Evolutionary conservation across 192 early-diverging fungal species (phyloP).

Genomic region (Linnemannia zychae): DNA sequence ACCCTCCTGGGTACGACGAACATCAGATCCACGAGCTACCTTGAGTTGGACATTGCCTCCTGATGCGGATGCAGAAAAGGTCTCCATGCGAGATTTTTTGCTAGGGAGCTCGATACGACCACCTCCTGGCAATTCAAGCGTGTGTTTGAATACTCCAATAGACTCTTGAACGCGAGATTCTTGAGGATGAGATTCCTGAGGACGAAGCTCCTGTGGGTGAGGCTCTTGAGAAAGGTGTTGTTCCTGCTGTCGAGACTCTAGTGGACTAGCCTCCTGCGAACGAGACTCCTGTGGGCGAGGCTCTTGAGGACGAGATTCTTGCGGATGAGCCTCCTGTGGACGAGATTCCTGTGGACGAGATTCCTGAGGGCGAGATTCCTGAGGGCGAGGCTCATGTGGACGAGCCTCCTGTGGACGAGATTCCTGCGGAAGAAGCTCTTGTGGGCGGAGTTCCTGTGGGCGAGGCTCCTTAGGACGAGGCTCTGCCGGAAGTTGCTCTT

Average conservation of each 20-base stretch:
- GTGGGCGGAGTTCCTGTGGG: too few species aligned
- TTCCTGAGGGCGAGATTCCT: too few species aligned
- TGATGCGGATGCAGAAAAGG: neutral
- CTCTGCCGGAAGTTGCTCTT: neutral
- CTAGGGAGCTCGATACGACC: neutral
- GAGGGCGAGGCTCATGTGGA: too few species aligned
- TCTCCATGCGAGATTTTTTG: neutral
- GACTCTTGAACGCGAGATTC: neutral
- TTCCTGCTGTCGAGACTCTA: neutral
- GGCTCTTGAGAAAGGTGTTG: neutral
- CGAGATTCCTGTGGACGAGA: too few species aligned
- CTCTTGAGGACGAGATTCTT: too few species aligned
- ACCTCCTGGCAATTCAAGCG: neutral
- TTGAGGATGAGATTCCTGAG: neutral
- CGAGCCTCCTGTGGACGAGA: neutral
- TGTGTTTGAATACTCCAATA: neutral
- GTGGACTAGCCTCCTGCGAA: too few species aligned
- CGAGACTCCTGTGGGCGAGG: too few species aligned
- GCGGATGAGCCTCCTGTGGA: too few species aligned
- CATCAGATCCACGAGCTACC: neutral
- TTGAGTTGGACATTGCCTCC: neutral
- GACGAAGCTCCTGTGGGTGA: neutral
- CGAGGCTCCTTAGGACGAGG: neutral
- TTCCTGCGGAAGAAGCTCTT: neutral
- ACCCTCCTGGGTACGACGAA: neutral